Percentiles rank a stretch among this genome's conserved stretches.
These are phyloP conservation scores for Barnettozyma sucrosica DNA, from an alignment of 805 yeast genomes.

Conservation along the genomic window DNA sequence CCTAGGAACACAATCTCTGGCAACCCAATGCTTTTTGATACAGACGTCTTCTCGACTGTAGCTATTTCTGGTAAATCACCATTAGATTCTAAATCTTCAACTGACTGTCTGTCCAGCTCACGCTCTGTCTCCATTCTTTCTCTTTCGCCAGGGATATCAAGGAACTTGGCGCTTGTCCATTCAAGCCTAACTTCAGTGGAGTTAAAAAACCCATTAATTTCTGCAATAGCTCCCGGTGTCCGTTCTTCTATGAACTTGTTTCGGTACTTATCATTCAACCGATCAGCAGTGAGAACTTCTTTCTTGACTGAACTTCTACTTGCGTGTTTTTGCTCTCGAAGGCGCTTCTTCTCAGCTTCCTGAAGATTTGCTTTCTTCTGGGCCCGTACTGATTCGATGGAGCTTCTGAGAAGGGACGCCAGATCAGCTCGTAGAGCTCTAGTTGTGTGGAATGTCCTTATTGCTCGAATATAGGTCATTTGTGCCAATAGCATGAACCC, in stretches of 20 bases:
- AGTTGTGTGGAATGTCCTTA: background rate
- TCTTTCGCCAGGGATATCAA: constrained; percentile 53
- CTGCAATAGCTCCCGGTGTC: constrained; percentile 18
- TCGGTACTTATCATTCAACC: constrained; percentile 17
- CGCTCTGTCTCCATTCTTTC: constrained; percentile 22
- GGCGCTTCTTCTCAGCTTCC: background rate
- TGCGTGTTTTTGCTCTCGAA: background rate
- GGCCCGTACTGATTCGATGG: constrained; percentile 5
- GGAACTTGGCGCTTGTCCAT: constrained; percentile 52
- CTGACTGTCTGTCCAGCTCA: constrained; percentile 9
- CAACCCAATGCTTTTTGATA: constrained; percentile 27
- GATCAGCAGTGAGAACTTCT: constrained; percentile 9
- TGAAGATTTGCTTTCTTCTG: constrained; percentile 1
- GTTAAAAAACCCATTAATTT: constrained; percentile 39
- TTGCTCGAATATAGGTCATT: background rate
- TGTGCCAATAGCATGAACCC: no score
- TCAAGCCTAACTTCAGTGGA: constrained; percentile 42
- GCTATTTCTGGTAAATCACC: background rate
- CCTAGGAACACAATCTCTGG: constrained; percentile 81
- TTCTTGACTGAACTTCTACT: constrained; percentile 3
- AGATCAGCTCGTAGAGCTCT: constrained; percentile 1
- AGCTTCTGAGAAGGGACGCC: constrained; percentile 1
- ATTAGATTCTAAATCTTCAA: constrained; percentile 13
- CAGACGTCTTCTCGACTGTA: constrained; percentile 3
- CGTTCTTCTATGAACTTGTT: constrained; percentile 16